These are phyloP conservation scores for Hypoxylon sp. DNA, from an alignment of 2,329 filamentous ascomycete genomes.

Conservation along the genomic window DNA sequence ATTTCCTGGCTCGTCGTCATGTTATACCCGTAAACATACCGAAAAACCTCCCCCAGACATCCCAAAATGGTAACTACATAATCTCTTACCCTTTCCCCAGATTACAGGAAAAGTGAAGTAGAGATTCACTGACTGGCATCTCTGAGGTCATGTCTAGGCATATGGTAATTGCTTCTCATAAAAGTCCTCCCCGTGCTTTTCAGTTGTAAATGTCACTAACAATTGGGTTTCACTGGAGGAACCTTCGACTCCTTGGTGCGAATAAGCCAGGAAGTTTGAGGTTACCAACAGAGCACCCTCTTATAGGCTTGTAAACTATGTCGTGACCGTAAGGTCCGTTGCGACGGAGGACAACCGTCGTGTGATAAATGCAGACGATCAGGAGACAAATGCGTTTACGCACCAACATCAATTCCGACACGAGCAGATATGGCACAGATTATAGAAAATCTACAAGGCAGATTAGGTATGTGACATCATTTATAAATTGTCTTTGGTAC, in stretches of 20 bases:
- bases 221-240: background rate
- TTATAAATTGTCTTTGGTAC: background rate
- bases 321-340: conserved; percentile 8
- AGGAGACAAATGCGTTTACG: background rate
- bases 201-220: background rate
- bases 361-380: conserved; percentile 6
- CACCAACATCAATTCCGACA: background rate
- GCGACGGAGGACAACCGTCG: conserved; percentile 1
- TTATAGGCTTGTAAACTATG: conserved; percentile 1
- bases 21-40: background rate
- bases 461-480: conserved; percentile 1
- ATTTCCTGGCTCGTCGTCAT: background rate
- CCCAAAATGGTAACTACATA: conserved; percentile 1
- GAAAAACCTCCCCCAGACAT: background rate
- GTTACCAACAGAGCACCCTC: background rate
- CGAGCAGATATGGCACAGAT: conserved; percentile 6
- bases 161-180: background rate
- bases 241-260: background rate
- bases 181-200: too few relatives aligned
- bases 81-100: background rate
- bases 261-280: background rate
- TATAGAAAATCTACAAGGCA: conserved; percentile 7
- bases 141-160: background rate
- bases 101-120: background rate
- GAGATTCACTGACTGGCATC: background rate